These are phyloP conservation scores for Plasmodium sp. DNA, from an alignment of 169 alveolate species.

Conservation along the genomic window DNA sequence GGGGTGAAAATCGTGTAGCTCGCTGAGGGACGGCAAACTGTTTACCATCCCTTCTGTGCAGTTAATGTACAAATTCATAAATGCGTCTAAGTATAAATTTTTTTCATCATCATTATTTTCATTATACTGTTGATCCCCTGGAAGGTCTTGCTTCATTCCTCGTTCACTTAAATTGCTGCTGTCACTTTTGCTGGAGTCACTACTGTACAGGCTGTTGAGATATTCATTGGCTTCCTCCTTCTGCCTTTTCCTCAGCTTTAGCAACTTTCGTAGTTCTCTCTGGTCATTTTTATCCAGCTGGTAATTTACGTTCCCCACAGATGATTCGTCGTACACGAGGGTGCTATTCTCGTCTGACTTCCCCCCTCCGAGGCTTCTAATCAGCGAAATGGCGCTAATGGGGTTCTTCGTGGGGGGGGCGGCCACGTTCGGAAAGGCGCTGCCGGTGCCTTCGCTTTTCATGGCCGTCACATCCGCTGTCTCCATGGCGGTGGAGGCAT, in stretches of 20 bases:
- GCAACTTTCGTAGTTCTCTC: neutral
- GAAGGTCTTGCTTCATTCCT: neutral
- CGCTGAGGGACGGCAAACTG: slow-evolving; percentile 62
- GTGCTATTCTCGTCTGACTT: neutral
- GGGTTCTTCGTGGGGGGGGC: neutral
- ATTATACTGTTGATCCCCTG: neutral
- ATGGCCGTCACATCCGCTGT: neutral
- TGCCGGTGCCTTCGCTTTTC: neutral
- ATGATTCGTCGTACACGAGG: slow-evolving; percentile 14
- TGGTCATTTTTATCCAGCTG: neutral
- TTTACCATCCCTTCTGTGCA: neutral
- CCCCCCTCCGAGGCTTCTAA: neutral
- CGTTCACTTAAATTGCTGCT: neutral
- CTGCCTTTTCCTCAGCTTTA: neutral
- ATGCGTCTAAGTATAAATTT: slow-evolving; percentile 29
- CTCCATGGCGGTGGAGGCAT: neutral
- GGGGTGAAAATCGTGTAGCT: slow-evolving; percentile 4
- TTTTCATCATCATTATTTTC: slow-evolving; percentile 5
- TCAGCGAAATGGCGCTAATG: neutral
- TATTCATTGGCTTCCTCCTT: neutral
- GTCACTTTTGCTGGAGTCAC: slow-evolving; percentile 4
- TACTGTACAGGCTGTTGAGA: slow-evolving; percentile 5
- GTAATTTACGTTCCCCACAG: slow-evolving; percentile 11
- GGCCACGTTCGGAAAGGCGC: neutral
- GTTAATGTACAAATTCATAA: slow-evolving; percentile 42